Evolutionary conservation across 1,284 basidiomycete genomes (phyloP).

Genomic region (Austroboletus niveus): DNA sequence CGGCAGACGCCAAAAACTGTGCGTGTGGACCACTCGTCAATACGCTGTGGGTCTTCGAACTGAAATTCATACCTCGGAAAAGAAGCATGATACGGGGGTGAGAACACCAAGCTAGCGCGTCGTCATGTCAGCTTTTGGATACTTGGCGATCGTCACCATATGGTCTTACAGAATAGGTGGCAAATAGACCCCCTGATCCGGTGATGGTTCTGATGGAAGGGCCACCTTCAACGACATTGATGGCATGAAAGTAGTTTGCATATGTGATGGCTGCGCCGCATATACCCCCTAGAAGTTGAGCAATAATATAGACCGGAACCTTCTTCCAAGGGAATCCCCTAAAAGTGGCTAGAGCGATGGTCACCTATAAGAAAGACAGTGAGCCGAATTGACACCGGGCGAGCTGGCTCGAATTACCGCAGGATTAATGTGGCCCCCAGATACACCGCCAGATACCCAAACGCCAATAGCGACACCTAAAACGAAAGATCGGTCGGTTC

Average conservation of each 20-base stretch:
- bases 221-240: slow-evolving; percentile 69
- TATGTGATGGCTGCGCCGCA: slow-evolving; percentile 69
- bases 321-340: slow-evolving; percentile 79
- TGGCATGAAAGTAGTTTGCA: slow-evolving; percentile 74
- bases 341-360: slow-evolving; percentile 64
- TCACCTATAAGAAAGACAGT: slow-evolving; percentile 43
- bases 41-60: neutral
- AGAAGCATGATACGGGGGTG: slow-evolving; percentile 58
- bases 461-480: slow-evolving; percentile 58
- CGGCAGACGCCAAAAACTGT: slow-evolving; percentile 56
- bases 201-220: slow-evolving; percentile 55
- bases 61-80: slow-evolving; percentile 42
- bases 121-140: no score
- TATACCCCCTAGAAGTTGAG: slow-evolving; percentile 71
- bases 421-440: slow-evolving; percentile 81
- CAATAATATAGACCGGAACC: slow-evolving; percentile 67
- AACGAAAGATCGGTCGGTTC: no score
- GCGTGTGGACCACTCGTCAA: neutral
- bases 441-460: slow-evolving; percentile 64
- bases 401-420: slow-evolving; percentile 41
- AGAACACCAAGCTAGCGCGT: slow-evolving; percentile 34
- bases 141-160: no score
- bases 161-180: slow-evolving; percentile 58
- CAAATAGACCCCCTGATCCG: slow-evolving; percentile 66
- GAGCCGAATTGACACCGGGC: no score